Base-by-base conservation (phyloP, 2,329 filamentous ascomycete genomes). In the Aulographum hederae region DNA sequence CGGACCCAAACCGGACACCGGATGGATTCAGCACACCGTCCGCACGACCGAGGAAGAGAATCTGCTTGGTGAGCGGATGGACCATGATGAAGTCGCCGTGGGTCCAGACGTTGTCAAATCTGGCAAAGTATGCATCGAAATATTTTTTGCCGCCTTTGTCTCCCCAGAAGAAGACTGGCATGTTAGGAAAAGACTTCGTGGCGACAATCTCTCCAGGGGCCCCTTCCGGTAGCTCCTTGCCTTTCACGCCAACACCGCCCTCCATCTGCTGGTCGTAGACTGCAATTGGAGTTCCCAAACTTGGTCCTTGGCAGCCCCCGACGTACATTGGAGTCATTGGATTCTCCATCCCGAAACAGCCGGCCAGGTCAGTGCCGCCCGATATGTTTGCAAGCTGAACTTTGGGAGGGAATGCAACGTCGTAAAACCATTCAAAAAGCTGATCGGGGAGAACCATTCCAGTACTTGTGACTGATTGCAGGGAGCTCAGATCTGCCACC, bases 1-100 rank as follows among this genome's bases (percentile, higher is more conserved):
- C 73, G 4, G 71, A 78, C 0, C 80, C 81, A 43, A 89, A 91
- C 0, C 80, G 64, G 8, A 89, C 72, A 0, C 80, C 80, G 5
- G 67, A 73, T 0, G 80, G 80, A 46, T 89, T 89, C 32, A 89
- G 54, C 2, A 89, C 79, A 10, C 79, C 80, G 44, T 89, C 80
- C 4, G 63, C 75, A 2, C 78, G 63, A 1, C 78, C 78, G 0
- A 80, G 62, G 41, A 85, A 74, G 10, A 67, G 48, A 4, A 82
- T 48, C 28, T 69, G 65, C 5, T 69, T 66, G 1, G 78, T 85
- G 3, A 54, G 40, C 0, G 78, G 78, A 44, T 86, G 71, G 11
- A 78, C 56, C 21, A 67, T 64, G 43, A 80, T 73, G 47, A 85
- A 86, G 45, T 89, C 81, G 15, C 80, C 80, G 39, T 89, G 81